Conservation (phyloP, 345 rosid species). For the Adansonia digitata region DNA sequence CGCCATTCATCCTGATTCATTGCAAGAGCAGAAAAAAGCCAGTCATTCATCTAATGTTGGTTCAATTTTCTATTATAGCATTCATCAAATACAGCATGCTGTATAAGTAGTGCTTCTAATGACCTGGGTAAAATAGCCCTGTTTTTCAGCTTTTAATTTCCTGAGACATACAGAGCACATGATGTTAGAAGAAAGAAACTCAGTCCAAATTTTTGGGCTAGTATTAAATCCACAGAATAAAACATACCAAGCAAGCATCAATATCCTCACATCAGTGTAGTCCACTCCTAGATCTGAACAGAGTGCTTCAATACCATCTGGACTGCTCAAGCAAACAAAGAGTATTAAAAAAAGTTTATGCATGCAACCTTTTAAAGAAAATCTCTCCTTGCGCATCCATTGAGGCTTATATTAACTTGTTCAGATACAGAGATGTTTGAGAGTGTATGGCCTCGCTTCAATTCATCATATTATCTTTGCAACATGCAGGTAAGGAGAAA, state of each 20-base stretch:
- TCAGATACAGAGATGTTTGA: neutral
- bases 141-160: conserved; percentile 50
- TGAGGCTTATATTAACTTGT: neutral
- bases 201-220: neutral
- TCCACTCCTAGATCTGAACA: conserved; percentile 44
- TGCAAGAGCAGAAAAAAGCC: neutral
- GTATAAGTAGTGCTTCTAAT: neutral
- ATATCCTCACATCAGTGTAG: conserved; percentile 43
- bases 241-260: conserved; percentile 56
- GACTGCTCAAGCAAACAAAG: conserved; percentile 34
- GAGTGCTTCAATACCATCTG: conserved; percentile 47
- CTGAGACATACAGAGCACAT: conserved; percentile 21
- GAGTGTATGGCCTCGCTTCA: neutral
- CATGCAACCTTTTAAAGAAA: neutral
- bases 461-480: neutral
- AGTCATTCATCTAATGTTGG: neutral
- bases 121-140: conserved; percentile 48
- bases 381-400: neutral
- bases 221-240: neutral
- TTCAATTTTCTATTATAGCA: neutral
- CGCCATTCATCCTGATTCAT: conserved; percentile 46
- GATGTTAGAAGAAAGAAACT: conserved; percentile 7
- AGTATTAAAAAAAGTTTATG: neutral
- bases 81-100: neutral
- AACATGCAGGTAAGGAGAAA: neutral